Percentiles rank a stretch among this genome's conserved stretches.
Evolutionary conservation across 768 basidiomycete species (phyloP).

Genomic region (Pluteus cervinus): DNA sequence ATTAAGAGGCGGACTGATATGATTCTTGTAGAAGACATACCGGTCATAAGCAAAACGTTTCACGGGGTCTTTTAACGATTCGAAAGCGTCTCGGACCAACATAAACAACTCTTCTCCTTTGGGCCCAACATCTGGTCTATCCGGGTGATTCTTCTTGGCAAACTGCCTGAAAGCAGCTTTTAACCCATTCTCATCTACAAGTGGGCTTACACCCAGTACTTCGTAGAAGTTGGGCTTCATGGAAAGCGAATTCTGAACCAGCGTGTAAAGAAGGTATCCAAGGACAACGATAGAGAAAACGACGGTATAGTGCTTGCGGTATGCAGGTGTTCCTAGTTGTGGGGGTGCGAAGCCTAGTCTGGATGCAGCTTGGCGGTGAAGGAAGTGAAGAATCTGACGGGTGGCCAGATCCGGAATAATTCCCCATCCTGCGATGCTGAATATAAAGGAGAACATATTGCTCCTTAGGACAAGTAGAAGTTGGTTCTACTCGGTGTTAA

Average conservation of each 20-base stretch:
- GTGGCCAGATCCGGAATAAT: constrained; percentile 61
- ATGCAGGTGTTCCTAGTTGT: constrained; percentile 34
- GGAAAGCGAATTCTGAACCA: constrained; percentile 48
- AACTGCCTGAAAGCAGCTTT: constrained; percentile 73
- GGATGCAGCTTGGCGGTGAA: constrained; percentile 31
- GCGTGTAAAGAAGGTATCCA: constrained; percentile 60
- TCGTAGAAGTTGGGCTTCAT: constrained; percentile 76
- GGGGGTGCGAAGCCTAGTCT: constrained; percentile 30
- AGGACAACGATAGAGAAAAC: constrained; percentile 60
- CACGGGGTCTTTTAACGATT: constrained; percentile 71
- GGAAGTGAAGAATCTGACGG: constrained; percentile 38
- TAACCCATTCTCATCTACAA: constrained; percentile 60
- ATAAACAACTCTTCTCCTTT: constrained; percentile 65
- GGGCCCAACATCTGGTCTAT: constrained; percentile 53
- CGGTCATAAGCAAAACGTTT: constrained; percentile 84
- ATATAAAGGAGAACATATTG: no score
- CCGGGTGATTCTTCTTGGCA: constrained; percentile 72
- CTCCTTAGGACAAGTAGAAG: no score
- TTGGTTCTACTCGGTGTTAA: no score
- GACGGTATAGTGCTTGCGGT: constrained; percentile 55
- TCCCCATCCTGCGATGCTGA: constrained; percentile 60
- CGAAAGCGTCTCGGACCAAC: constrained; percentile 64
- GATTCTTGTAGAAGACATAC: constrained; percentile 43
- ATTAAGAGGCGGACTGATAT: no score
- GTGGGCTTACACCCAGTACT: constrained; percentile 54